Evolutionary conservation across 352 stramenopile genomes (phyloP), one percentile per base, ranked within the genome.

Genomic region (Phytophthora citricola): DNA sequence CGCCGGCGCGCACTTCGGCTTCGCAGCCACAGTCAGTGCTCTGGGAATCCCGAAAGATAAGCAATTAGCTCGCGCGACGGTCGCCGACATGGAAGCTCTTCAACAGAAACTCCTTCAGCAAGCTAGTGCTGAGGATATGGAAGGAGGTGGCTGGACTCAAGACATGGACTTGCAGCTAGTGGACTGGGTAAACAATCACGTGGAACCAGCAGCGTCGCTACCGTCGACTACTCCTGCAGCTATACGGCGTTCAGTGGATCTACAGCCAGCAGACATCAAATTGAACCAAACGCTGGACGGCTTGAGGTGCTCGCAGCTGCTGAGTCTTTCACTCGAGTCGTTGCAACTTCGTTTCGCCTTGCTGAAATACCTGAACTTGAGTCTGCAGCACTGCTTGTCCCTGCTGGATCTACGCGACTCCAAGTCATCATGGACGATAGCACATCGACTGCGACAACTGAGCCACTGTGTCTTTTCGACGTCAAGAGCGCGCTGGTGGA

Each of bases 401-500:
- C 59, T 95, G 31, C 57, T 97, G 4, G 88, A 97, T 69, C 48
- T 97, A 29, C 89, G 87, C 8, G 85, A 95, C 48, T 83, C 79
- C 6, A 63, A 75, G 22, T 90, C 86, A 0, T 57, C 76, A 9
- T 97, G 87, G 87, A 93, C 85, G 0, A 71, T 95, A 7, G 87
- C 87, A 8, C 73, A 94, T 44, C 78, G 75, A 1, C 50, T 97
- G 36, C 87, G 87, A 1, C 74, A 79, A 12, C 55, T 95, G 22
- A 91, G 87, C 36, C 85, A 95, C 70, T 95, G 89, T 40, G 74
- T 95, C n/a, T 97, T 95, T 91, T 95, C 20, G 89, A 97, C 36
- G 61, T 94, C 29, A 97, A 95, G 72, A 88, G 87, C 22, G 60
- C 79, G 17, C 66, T 95, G 5, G 81, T 97, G 22, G 89, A 95